Base-by-base conservation (phyloP, 495 filamentous ascomycete species). In the Penicillium silybi region DNA sequence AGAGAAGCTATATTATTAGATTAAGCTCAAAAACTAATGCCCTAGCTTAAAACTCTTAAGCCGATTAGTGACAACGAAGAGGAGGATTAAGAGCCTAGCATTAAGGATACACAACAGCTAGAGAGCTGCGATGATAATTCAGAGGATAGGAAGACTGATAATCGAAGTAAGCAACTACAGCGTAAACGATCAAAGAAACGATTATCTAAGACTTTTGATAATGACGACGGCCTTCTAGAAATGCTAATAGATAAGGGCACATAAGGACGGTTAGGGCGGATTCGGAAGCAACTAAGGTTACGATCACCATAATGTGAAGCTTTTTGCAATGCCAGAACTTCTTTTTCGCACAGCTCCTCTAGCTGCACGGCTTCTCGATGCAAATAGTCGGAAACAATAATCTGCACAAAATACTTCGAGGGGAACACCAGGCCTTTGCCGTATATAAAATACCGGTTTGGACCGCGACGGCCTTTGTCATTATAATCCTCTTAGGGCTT, bases 251-350 rank as follows among this genome's bases (percentile, higher is more conserved):
- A 41, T 40, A 26, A 15, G 46, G 27, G 20, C 17, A 48, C 23
- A 48, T n/a, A 23, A 27, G 18, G 46, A 35, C 15, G 27, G 19
- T 48, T 9, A 10, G 35, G 40, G 25, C 25, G 39, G 16, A 44
- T 51, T 51, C 41, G 26, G 35, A 51, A 51, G 35, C 8, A 51
- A 35, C 38, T 18, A 35, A 43, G 48, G 34, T 20, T 51, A 44
- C 29, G n/a, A n/a, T n/a, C n/a, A n/a, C n/a, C n/a, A n/a, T n/a
- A n/a, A n/a, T n/a, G n/a, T n/a, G n/a, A n/a, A n/a, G n/a, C n/a
- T n/a, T n/a, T n/a, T n/a, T n/a, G n/a, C n/a, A n/a, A n/a, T n/a
- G n/a, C n/a, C n/a, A n/a, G n/a, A n/a, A n/a, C n/a, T n/a, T n/a
- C n/a, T n/a, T n/a, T n/a, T n/a, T n/a, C n/a, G n/a, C n/a, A n/a